A percentile compares a stretch with the other conserved stretches of the same genome.
Conservation (phyloP, 148 eudicot genomes). For the Rhododendron griersonianum region DNA sequence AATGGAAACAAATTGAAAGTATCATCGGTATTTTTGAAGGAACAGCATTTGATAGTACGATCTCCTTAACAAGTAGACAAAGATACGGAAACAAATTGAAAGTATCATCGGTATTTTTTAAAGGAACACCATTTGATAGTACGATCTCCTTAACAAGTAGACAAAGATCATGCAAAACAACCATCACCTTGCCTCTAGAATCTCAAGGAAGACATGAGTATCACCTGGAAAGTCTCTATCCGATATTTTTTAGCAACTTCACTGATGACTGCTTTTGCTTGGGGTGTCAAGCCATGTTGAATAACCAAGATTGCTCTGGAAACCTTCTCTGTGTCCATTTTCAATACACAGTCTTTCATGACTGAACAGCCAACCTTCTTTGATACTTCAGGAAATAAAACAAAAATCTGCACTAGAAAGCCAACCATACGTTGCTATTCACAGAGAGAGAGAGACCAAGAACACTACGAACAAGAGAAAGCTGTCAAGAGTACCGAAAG, state of each 20-base stretch:
- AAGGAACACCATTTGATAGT: not conserved
- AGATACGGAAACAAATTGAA: not conserved
- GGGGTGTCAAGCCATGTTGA: not conserved
- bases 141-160: not conserved
- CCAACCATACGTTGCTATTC: not conserved
- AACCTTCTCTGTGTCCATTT: not conserved
- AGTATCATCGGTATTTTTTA: not conserved
- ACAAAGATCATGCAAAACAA: not conserved
- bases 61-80: not conserved
- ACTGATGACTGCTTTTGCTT: not conserved
- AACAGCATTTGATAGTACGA: not conserved
- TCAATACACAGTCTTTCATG: not conserved
- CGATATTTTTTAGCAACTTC: not conserved
- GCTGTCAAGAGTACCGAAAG: not conserved
- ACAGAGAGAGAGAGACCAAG: not conserved
- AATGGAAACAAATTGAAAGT: not conserved
- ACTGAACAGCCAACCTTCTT: not conserved
- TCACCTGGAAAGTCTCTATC: not conserved
- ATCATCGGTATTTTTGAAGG: not conserved
- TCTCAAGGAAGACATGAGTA: not conserved
- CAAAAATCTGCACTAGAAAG: constrained; percentile 3
- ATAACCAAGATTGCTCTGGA: not conserved
- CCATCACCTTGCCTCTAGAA: not conserved
- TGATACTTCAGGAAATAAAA: not conserved
- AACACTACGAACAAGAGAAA: not conserved